Percentiles rank a stretch among this genome's conserved stretches.
These are phyloP conservation scores for Aegilops longissima DNA, from an alignment of 176 grass and related monocot species.

Conservation along the genomic window DNA sequence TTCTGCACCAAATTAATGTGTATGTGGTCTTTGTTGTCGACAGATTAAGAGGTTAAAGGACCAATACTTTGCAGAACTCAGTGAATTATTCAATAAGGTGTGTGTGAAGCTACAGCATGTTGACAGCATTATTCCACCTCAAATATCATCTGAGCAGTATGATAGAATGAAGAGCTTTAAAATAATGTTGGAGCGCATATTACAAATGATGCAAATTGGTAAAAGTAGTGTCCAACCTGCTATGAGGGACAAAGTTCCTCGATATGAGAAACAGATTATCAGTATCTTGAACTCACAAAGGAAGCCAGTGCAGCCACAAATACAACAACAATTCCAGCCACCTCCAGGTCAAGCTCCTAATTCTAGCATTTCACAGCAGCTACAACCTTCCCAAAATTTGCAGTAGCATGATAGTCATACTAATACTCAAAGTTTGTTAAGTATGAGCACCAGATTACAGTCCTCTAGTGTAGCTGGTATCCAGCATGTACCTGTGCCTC, in stretches of 20 bases:
- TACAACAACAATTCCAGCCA: constrained; percentile 55
- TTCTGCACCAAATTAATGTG: not conserved
- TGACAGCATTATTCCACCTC: constrained; percentile 42
- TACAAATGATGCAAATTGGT: constrained; percentile 47
- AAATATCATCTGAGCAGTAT: constrained; percentile 51
- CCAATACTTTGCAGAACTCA: constrained; percentile 58
- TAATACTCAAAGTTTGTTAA: constrained; percentile 51
- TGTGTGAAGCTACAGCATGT: constrained; percentile 64
- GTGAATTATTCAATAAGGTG: constrained; percentile 66
- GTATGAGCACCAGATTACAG: constrained; percentile 29
- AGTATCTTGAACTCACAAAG: constrained; percentile 51
- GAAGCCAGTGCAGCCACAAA: constrained; percentile 45
- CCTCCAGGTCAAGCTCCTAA: constrained; percentile 47
- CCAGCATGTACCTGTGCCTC: too few species aligned
- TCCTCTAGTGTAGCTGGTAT: too few species aligned
- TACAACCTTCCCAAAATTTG: constrained; percentile 53
- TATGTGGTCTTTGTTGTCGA: constrained; percentile 9
- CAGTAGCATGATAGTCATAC: constrained; percentile 55
- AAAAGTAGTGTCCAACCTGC: constrained; percentile 50
- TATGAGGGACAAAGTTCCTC: constrained; percentile 55
- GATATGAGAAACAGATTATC: constrained; percentile 68
- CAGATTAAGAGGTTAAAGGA: constrained; percentile 84
- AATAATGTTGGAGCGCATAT: constrained; percentile 43
- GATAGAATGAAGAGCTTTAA: constrained; percentile 76
- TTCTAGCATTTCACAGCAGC: constrained; percentile 54